These are phyloP conservation scores for Eimeria nieschulzi DNA, from an alignment of 169 alveolate species.

Conservation along the genomic window DNA sequence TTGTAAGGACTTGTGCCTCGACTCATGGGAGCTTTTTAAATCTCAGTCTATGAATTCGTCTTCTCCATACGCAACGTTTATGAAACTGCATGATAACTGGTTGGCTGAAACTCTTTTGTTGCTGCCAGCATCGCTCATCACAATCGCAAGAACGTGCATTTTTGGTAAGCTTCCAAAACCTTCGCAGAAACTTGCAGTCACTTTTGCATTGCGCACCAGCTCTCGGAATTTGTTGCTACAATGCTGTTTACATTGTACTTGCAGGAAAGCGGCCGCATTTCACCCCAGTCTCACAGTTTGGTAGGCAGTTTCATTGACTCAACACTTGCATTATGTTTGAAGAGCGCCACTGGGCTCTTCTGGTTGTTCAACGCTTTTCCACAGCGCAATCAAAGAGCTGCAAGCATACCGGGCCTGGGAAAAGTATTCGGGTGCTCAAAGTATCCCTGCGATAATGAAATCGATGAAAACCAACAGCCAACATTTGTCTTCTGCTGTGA, in stretches of 20 bases:
- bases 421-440: too few species aligned
- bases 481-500: neutral
- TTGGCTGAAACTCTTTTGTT: conserved; percentile 38
- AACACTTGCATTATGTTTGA: neutral
- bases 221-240: too few species aligned
- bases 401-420: too few species aligned
- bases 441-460: too few species aligned
- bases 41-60: neutral
- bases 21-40: conserved; percentile 22
- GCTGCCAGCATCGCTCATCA: neutral
- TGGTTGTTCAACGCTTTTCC: too few species aligned
- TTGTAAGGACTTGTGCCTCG: conserved; percentile 43
- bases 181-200: too few species aligned
- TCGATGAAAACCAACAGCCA: too few species aligned
- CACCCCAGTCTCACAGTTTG: conserved; percentile 35
- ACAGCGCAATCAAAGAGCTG: too few species aligned
- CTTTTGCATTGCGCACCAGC: too few species aligned
- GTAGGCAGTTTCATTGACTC: neutral
- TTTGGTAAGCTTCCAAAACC: conserved; percentile 14
- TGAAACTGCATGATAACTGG: conserved; percentile 19
- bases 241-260: too few species aligned
- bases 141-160: conserved; percentile 36
- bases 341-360: neutral
- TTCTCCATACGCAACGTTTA: conserved; percentile 26
- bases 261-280: conserved; percentile 56